phyloP scores from a whole-genome alignment of 352 stramenopile species.

The Pythium angustatum region DNA sequence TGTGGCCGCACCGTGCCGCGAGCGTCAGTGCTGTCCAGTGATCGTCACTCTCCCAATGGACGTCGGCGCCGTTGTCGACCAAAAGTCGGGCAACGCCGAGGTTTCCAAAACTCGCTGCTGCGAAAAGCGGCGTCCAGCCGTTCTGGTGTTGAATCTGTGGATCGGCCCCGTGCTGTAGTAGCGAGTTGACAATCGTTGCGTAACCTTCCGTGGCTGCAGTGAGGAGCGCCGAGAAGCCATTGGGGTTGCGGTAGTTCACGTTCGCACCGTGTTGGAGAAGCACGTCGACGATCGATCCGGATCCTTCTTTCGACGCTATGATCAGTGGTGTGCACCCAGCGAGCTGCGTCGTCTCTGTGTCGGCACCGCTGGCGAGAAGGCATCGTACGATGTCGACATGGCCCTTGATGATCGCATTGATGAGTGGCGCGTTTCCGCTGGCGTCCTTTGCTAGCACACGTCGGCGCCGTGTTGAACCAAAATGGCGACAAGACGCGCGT shows the following conservation, averaged over 20 bases:
- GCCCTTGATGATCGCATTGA: background rate
- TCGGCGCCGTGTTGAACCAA: slow-evolving; percentile 2
- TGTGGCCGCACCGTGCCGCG: background rate
- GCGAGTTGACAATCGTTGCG: background rate
- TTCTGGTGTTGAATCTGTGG: background rate
- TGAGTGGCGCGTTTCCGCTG: background rate
- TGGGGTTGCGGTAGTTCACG: background rate
- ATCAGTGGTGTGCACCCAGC: background rate
- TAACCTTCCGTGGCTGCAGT: background rate
- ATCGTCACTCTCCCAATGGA: background rate
- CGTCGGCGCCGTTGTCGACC: background rate
- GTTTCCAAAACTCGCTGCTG: background rate
- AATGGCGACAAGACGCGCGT: background rate
- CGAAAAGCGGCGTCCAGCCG: background rate
- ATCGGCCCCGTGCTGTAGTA: background rate
- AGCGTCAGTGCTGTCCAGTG: background rate
- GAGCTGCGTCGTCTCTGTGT: background rate
- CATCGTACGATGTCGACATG: background rate
- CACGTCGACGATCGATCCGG: background rate
- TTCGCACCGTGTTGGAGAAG: background rate
- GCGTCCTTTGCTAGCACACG: background rate
- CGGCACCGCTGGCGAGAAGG: background rate
- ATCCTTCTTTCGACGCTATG: background rate
- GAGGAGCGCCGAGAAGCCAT: background rate
- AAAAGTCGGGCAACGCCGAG: background rate